Conservation (phyloP, 179 eudicot species). For the Spergularia azorica region DNA sequence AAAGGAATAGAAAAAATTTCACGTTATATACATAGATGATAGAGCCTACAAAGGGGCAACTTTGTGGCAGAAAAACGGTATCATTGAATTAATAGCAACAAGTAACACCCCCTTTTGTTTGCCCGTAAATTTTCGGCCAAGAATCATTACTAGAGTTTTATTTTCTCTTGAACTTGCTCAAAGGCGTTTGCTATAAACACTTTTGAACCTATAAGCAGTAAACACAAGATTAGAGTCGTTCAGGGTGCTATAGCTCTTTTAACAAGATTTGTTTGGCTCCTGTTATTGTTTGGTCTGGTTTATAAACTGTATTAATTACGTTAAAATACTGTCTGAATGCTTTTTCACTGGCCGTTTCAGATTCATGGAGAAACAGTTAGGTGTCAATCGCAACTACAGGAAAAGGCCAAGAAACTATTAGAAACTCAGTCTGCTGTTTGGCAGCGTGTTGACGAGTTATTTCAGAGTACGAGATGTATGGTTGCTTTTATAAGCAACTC, state of each 20-base stretch:
- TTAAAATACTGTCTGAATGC: neutral
- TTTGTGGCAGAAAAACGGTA: no score
- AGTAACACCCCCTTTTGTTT: no score
- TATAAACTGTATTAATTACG: neutral
- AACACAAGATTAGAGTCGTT: neutral
- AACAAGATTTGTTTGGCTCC: no score
- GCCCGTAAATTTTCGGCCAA: no score
- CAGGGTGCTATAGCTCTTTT: neutral
- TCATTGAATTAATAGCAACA: neutral
- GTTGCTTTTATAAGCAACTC: constrained; percentile 85
- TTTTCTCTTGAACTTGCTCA: no score
- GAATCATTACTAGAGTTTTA: no score
- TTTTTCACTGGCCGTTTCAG: constrained; percentile 35
- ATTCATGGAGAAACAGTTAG: constrained; percentile 91
- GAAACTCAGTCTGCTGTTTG: constrained; percentile 73
- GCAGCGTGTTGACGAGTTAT: constrained; percentile 77
- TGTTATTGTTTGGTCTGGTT: neutral
- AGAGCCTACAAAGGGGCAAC: no score
- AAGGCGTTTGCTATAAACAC: no score
- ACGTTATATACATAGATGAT: no score
- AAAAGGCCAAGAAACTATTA: constrained; percentile 67
- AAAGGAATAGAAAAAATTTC: no score
- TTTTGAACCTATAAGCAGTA: neutral
- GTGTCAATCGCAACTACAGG: constrained; percentile 59
- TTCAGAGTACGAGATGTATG: constrained; percentile 90